These are phyloP conservation scores for Skeletonema costatum DNA, from an alignment of 108 stramenopile species.

Conservation along the genomic window DNA sequence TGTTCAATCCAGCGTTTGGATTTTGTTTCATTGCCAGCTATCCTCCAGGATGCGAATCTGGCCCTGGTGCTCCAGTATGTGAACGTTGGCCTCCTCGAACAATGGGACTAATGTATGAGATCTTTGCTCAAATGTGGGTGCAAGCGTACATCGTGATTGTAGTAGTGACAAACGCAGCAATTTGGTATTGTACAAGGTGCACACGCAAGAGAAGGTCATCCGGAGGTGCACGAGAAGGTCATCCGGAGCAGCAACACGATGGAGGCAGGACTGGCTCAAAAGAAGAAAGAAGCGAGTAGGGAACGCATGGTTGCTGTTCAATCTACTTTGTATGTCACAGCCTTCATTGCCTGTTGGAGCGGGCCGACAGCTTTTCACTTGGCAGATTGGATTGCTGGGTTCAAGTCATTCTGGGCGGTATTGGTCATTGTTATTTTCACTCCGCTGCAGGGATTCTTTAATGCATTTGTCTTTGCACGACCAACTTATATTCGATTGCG, in stretches of 20 bases:
- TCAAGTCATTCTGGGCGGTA: slow-evolving; percentile 5
- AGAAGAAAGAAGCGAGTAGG: not conserved
- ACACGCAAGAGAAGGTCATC: not conserved
- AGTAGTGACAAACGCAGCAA: not conserved
- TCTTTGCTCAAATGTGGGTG: slow-evolving; percentile 12
- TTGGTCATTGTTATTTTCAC: slow-evolving; percentile 10
- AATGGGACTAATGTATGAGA: not conserved
- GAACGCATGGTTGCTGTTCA: not conserved
- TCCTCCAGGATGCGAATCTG: slow-evolving; percentile 4
- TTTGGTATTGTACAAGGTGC: slow-evolving; percentile 1
- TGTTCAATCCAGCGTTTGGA: slow-evolving; percentile 7
- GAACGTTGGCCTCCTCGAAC: not conserved
- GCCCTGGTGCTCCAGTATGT: not conserved
- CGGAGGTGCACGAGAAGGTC: not conserved
- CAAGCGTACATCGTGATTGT: slow-evolving; percentile 9
- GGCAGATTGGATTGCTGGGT: not conserved
- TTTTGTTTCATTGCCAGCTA: slow-evolving; percentile 7
- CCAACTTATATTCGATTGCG: not conserved
- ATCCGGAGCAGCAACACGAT: not conserved
- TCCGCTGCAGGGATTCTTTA: slow-evolving; percentile 11
- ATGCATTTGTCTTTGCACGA: not conserved
- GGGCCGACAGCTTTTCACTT: slow-evolving; percentile 15
- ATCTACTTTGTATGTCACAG: slow-evolving; percentile 4
- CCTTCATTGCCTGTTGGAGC: not conserved
- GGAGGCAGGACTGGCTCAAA: not conserved